A percentile compares a stretch with the other conserved stretches of the same genome.
Conservation (phyloP, 2,329 filamentous ascomycete genomes). For the Beauveria caledonica region DNA sequence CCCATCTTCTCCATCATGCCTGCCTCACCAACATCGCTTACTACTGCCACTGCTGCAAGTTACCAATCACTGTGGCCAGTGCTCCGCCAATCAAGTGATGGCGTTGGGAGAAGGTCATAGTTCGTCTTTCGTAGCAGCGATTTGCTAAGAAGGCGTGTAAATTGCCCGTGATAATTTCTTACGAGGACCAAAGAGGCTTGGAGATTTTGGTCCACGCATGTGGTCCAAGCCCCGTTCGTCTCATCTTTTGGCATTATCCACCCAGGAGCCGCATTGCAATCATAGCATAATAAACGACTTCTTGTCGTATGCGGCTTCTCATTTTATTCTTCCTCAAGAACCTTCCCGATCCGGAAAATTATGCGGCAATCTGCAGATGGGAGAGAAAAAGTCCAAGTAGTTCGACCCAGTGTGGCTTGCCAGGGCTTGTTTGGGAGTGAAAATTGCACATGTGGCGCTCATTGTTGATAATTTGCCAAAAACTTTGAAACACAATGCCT, state of each 20-base stretch:
- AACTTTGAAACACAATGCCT: neutral
- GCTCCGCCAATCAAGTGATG: neutral
- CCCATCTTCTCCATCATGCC: too few relatives aligned
- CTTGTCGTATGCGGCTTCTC: neutral
- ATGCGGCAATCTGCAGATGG: neutral
- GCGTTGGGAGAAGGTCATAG: neutral
- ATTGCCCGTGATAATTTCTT: neutral
- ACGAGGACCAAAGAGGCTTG: neutral
- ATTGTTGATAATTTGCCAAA: neutral
- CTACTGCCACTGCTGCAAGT: too few relatives aligned
- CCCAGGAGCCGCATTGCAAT: neutral
- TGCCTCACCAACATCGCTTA: too few relatives aligned
- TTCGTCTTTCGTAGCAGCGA: neutral
- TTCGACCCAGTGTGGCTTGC: constrained; percentile 3
- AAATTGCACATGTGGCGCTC: neutral
- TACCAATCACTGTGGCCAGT: too few relatives aligned
- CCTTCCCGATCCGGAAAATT: neutral
- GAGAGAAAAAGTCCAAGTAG: neutral
- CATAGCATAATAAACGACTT: neutral
- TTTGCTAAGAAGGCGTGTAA: neutral
- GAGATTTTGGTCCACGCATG: neutral
- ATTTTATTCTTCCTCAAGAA: neutral
- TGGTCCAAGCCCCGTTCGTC: neutral
- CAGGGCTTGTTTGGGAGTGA: neutral
- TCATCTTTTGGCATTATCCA: neutral